Evolutionary conservation across 768 basidiomycete genomes (phyloP).

Genomic region (Podaxis sp.): DNA sequence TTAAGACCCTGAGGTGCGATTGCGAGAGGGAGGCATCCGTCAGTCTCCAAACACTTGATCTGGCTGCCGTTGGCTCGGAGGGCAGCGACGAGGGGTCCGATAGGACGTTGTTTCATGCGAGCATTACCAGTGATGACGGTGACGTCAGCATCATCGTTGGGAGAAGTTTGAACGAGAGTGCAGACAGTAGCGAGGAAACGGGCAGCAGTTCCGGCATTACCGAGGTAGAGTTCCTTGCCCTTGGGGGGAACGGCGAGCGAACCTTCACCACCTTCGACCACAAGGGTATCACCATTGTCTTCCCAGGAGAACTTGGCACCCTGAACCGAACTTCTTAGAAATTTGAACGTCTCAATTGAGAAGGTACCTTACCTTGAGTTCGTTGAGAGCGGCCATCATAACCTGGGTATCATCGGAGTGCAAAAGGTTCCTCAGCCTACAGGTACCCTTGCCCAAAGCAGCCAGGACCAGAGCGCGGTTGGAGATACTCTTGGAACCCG

Average conservation of each 20-base stretch:
- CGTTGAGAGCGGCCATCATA: slow-evolving; percentile 93
- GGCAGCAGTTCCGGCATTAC: slow-evolving; percentile 96
- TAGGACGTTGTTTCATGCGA: slow-evolving; percentile 98
- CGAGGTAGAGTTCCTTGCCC: slow-evolving; percentile 90
- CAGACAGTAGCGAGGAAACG: slow-evolving; percentile 98
- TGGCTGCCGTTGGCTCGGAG: slow-evolving; percentile 76
- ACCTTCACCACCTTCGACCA: slow-evolving; percentile 87
- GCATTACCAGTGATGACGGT: slow-evolving; percentile 97
- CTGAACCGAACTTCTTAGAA: slow-evolving; percentile 33
- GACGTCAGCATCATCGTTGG: slow-evolving; percentile 35
- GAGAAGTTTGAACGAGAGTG: slow-evolving; percentile 66
- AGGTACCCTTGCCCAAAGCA: slow-evolving; percentile 85
- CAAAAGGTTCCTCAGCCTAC: slow-evolving; percentile 83
- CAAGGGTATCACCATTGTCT: slow-evolving; percentile 92
- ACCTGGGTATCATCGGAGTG: slow-evolving; percentile 99
- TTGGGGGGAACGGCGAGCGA: slow-evolving; percentile 71
- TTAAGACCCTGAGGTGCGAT: slow-evolving; percentile 81
- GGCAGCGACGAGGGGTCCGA: slow-evolving; percentile 92
- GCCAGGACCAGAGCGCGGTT: slow-evolving; percentile 94
- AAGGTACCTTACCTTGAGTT: slow-evolving; percentile 64
- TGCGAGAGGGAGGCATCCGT: slow-evolving; percentile 85
- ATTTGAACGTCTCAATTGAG: slow-evolving; percentile 2
- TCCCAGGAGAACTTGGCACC: slow-evolving; percentile 95
- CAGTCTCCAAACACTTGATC: slow-evolving; percentile 74
- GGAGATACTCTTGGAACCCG: slow-evolving; percentile 95